Conservation (phyloP, 768 basidiomycete species). For the Suillus decipiens region DNA sequence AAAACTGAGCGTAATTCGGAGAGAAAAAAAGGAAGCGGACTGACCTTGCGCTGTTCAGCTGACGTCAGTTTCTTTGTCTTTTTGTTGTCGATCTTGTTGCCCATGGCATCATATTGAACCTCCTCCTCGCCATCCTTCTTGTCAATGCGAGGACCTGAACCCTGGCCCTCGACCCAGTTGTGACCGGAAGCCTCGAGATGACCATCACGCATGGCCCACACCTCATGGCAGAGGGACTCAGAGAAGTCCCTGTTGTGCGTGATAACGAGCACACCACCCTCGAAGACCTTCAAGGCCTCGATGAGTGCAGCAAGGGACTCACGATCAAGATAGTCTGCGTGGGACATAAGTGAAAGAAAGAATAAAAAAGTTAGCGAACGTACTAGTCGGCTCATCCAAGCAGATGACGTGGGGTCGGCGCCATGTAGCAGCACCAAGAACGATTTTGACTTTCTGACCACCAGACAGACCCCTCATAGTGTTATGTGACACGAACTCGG, state of each 20-base stretch:
- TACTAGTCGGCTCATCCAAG: constrained; percentile 94
- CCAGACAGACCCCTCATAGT: constrained; percentile 98
- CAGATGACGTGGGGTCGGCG: constrained; percentile 97
- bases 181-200: constrained; percentile 95
- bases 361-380: constrained; percentile 25
- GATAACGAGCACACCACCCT: constrained; percentile 97
- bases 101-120: constrained; percentile 94
- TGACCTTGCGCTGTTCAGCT: constrained; percentile 78
- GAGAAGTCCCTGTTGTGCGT: constrained; percentile 99
- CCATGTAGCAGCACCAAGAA: constrained; percentile 98
- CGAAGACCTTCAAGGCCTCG: constrained; percentile 95
- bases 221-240: constrained; percentile 95
- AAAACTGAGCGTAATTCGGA: constrained; percentile 11
- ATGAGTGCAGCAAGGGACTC: constrained; percentile 99
- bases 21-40: constrained; percentile 16
- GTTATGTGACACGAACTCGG: constrained; percentile 99
- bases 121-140: constrained; percentile 91
- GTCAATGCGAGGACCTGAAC: constrained; percentile 92
- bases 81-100: constrained; percentile 89
- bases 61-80: constrained; percentile 88
- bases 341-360: neutral
- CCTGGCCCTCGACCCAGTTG: constrained; percentile 99
- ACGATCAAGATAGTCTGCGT: constrained; percentile 93
- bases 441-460: constrained; percentile 99
- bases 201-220: constrained; percentile 99